Base-by-base conservation (phyloP, 2,329 filamentous ascomycete genomes). In the Pseudocercospora fuligena region DNA sequence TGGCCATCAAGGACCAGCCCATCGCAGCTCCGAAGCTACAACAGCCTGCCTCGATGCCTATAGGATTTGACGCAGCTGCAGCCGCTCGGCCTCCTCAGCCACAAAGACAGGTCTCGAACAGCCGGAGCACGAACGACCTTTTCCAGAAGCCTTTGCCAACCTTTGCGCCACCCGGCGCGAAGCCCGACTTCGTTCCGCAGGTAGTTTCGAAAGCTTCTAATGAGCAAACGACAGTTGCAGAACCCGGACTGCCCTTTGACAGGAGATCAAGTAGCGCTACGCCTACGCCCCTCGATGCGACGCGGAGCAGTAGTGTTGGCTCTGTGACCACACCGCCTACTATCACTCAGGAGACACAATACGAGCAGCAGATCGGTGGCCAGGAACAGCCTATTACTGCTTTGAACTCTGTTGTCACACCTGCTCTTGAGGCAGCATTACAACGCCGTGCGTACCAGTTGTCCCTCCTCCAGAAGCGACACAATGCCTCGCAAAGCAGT, bases 361-460 rank as follows among this genome's bases (percentile, higher is more conserved):
- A 51, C 64, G 74, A 64, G 62, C 40, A 61, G 21, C 72, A 61
- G 16, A 16, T 27, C 23, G 40, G 53, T 19, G 51, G 23, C 11
- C 65, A 64, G 60, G 73, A 74, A 8, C 70, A 73, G 51, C 91
- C 96, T 65, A 86, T 97, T 23, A 95, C 96, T 61, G 93, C 94
- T 1, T 85, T 97, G 1, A 92, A 91, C 75, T 92, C 94, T 72
- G 94, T 99, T 60, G 92, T 99, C 43, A 89, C 98, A 69, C 95
- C 95, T 0, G 94, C 95, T 1, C 86, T 99, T 1, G 93, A 97
- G 79, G 92, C 95, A 72, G 93, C 95, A 7, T 87, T 98, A 21
- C 92, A 93, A 77, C 87, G 95, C 60, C 90, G 95, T 61, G 82
- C 82, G 27, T 86, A 87, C 72, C 83, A 86, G 62, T 79, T 90